These are phyloP conservation scores for Rhododendron griersonianum DNA, from an alignment of 148 eudicot species.

Conservation along the genomic window DNA sequence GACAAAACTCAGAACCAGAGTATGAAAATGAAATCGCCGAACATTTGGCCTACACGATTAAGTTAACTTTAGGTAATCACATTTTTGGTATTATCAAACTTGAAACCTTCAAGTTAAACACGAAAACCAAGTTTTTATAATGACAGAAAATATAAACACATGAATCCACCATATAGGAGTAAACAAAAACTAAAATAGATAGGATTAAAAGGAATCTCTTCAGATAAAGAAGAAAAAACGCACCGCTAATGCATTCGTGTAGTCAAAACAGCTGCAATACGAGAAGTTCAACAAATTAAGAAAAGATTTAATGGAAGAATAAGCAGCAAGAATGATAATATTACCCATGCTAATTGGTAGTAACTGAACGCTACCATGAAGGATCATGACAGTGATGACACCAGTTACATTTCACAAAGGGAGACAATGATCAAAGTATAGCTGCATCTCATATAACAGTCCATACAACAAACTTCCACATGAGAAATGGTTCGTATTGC, in stretches of 20 bases:
- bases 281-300: slow-evolving; percentile 8
- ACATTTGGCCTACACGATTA: neutral
- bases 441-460: neutral
- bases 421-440: neutral
- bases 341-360: neutral
- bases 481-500: neutral
- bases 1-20: neutral
- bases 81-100: neutral
- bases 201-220: neutral
- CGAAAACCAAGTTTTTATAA: neutral
- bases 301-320: slow-evolving; percentile 4
- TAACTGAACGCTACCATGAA: neutral
- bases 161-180: neutral
- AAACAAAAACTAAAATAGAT: neutral
- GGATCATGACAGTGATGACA: neutral
- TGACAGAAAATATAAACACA: neutral
- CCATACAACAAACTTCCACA: neutral
- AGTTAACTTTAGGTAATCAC: neutral
- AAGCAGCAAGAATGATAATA: neutral
- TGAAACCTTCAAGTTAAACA: neutral
- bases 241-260: slow-evolving; percentile 97
- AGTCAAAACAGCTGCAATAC: slow-evolving; percentile 92
- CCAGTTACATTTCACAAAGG: neutral
- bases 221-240: slow-evolving; percentile 26
- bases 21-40: neutral